A percentile compares a stretch with the other conserved stretches of the same genome.
Evolutionary conservation across 2,329 filamentous ascomycete genomes (phyloP).

Genomic region (Stemphylium lycopersici): DNA sequence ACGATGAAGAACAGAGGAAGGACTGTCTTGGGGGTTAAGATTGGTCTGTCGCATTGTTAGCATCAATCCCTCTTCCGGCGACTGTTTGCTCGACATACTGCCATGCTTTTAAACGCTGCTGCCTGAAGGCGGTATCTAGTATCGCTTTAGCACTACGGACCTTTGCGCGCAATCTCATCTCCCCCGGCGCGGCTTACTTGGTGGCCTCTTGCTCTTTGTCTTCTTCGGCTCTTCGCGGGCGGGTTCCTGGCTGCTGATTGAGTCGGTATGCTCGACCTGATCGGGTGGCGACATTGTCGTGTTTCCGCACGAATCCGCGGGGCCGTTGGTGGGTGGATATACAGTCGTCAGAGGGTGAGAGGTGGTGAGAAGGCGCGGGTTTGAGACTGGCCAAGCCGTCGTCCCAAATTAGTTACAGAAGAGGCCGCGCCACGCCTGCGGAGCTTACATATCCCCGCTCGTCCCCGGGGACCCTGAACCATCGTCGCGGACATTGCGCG

Average conservation of each 20-base stretch:
- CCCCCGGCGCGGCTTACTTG: conserved; percentile 65
- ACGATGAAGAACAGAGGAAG: conserved; percentile 89
- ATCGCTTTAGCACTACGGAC: conserved; percentile 25
- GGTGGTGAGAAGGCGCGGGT: conserved; percentile 27
- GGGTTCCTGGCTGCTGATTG: conserved; percentile 52
- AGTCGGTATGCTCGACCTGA: conserved; percentile 51
- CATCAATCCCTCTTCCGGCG: background rate
- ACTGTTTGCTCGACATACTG: conserved; percentile 67
- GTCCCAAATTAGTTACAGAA: conserved; percentile 32
- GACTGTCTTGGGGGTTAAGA: conserved; percentile 92
- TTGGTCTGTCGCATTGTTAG: conserved; percentile 69
- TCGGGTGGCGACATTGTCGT: conserved; percentile 54
- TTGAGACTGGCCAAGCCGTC: conserved; percentile 28
- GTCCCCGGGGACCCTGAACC: conserved; percentile 24
- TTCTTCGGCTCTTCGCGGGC: conserved; percentile 59
- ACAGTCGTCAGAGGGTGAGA: conserved; percentile 3
- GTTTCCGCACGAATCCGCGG: conserved; percentile 42
- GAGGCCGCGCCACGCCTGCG: conserved; percentile 30
- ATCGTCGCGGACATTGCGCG: background rate
- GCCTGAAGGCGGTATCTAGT: conserved; percentile 91
- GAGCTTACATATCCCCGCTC: conserved; percentile 22
- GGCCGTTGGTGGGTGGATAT: conserved; percentile 22
- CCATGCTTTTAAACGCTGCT: conserved; percentile 98
- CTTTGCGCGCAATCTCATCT: conserved; percentile 11
- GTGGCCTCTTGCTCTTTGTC: conserved; percentile 87